These are phyloP conservation scores for Globisporangium radiosum DNA, from an alignment of 352 stramenopile species.

Conservation along the genomic window DNA sequence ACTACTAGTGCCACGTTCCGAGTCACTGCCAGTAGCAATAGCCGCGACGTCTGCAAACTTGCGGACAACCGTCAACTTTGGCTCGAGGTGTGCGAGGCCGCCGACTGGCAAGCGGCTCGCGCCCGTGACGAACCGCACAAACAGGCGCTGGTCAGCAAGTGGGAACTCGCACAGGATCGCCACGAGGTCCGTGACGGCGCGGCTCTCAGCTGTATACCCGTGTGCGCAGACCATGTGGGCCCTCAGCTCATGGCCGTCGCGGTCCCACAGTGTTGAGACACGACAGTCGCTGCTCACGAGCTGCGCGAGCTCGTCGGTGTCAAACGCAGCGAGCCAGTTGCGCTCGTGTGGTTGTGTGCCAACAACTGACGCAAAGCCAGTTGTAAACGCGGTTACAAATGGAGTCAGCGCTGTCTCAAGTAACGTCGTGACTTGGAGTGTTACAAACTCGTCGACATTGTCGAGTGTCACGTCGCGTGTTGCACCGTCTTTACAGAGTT, in stretches of 20 bases:
- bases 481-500: slow-evolving; percentile 37
- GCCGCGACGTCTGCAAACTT: slow-evolving; percentile 40
- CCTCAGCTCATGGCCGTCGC: slow-evolving; percentile 55
- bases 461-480: slow-evolving; percentile 36
- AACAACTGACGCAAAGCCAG: slow-evolving; percentile 64
- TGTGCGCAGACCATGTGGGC: slow-evolving; percentile 83
- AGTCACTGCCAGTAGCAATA: slow-evolving; percentile 1
- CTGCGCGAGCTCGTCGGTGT: slow-evolving; percentile 51
- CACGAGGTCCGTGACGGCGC: slow-evolving; percentile 64
- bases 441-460: slow-evolving; percentile 52
- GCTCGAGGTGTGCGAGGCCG: slow-evolving; percentile 73
- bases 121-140: slow-evolving; percentile 88
- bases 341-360: slow-evolving; percentile 19
- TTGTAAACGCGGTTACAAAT: slow-evolving; percentile 60
- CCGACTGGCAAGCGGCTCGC: slow-evolving; percentile 80
- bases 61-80: slow-evolving; percentile 85
- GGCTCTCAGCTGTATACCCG: slow-evolving; percentile 64
- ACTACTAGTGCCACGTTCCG: slow-evolving; percentile 11
- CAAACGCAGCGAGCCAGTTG: slow-evolving; percentile 50
- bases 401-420: slow-evolving; percentile 52
- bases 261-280: slow-evolving; percentile 53
- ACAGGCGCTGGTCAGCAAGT: slow-evolving; percentile 65
- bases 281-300: slow-evolving; percentile 16
- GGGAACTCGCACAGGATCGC: slow-evolving; percentile 70
- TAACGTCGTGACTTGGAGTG: slow-evolving; percentile 41